Evolutionary conservation across 2,329 filamentous ascomycete genomes (phyloP), one percentile per base, ranked within the genome.

Genomic region (Colletotrichum chlorophyti): DNA sequence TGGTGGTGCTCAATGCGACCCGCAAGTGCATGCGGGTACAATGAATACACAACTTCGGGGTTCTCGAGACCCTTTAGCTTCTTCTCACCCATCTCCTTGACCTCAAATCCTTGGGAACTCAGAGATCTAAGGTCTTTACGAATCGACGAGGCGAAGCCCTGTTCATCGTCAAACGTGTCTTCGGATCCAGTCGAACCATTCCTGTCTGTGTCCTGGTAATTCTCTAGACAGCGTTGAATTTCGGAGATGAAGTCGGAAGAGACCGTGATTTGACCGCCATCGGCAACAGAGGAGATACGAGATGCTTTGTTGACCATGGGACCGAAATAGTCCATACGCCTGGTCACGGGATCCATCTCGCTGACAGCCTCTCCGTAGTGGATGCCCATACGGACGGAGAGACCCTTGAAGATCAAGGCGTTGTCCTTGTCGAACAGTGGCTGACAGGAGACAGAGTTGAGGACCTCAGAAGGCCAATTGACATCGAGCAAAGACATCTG

Each of bases 301-400:
- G 95, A 90, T 1, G 95, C 92, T 69, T 96, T 93, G 76, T 99
- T 99, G 68, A 99, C 95, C 93, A 99, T 99, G 12, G 95, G 95
- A 0, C 95, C 95, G 71, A 98, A 99, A 76, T 99, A 99, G 69
- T 99, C 95, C 95, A 99, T 99, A 63, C 95, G 92, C 57, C 93
- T 90, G 2, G 95, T 99, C 46, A 99, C 93, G 0, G 95, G 95
- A 73, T 99, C 95, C 45, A 90, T 90, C 74, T 99, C 95, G 70
- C 93, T 96, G 66, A 99, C 93, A 6, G 94, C 95, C 59, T 91
- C 88, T 64, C 95, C 95, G 85, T 90, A 99, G 73, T 99, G 95
- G 60, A 96, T 92, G 67, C 95, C 95, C 95, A 99, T 99, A 58
- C 95, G 87, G 37, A 99, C 95, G 10, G 93, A 97, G 49, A 99